A percentile compares a stretch with the other conserved stretches of the same genome.
Evolutionary conservation across 768 basidiomycete genomes (phyloP).

Genomic region (Phlebiopsis gigantea): DNA sequence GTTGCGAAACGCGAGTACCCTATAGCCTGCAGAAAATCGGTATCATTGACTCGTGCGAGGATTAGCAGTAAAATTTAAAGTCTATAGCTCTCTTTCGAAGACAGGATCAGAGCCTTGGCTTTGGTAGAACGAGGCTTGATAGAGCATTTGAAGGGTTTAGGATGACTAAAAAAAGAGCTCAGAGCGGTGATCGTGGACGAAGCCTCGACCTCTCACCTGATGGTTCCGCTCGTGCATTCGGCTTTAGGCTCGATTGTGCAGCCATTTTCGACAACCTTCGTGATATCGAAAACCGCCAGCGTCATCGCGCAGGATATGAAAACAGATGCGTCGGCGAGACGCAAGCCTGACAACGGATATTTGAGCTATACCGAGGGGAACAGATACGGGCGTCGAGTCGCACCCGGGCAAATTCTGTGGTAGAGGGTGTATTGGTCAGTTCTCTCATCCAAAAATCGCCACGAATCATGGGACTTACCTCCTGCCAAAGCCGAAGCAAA

Average conservation of each 20-base stretch:
- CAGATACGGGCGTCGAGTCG: no score
- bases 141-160: slow-evolving; percentile 8
- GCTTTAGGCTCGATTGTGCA: slow-evolving; percentile 20
- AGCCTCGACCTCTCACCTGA: slow-evolving; percentile 18
- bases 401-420: no score
- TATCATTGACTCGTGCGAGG: no score
- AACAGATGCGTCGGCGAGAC: slow-evolving; percentile 28
- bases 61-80: no score
- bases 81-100: no score
- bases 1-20: no score
- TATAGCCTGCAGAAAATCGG: no score
- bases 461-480: no score
- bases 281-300: slow-evolving; percentile 26
- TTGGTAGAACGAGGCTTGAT: slow-evolving; percentile 6
- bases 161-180: slow-evolving; percentile 4
- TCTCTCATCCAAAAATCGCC: no score
- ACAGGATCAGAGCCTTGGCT: slow-evolving; percentile 13
- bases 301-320: slow-evolving; percentile 26
- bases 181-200: neutral
- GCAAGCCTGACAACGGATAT: no score
- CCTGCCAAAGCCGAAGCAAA: neutral
- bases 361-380: no score
- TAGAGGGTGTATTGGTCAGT: no score
- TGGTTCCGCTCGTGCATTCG: slow-evolving; percentile 21
- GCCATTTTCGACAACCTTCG: slow-evolving; percentile 26